Conservation (phyloP, 305 asterid species). For the Caryopteris hybrid region DNA sequence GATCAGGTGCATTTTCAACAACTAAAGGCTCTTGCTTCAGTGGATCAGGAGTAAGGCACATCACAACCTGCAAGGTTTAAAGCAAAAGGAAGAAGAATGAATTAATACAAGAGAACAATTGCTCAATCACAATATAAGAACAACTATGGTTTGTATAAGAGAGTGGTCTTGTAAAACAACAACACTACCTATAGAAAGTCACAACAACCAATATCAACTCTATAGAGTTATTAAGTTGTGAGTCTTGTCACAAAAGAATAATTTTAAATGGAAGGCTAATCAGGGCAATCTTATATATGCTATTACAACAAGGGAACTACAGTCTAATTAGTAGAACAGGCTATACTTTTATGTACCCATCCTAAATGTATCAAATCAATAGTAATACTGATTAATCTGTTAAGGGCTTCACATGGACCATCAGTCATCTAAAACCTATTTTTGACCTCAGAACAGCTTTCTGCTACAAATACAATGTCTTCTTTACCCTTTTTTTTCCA, state of each 20-base stretch:
- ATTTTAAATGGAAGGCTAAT: not conserved
- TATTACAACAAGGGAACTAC: not conserved
- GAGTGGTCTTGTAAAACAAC: not conserved
- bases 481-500: not conserved
- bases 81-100: not conserved
- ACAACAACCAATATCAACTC: not conserved
- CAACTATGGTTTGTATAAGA: not conserved
- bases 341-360: not conserved
- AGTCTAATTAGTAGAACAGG: not conserved
- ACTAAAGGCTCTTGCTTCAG: conserved; percentile 80
- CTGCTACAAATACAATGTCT: not conserved
- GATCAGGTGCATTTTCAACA: conserved; percentile 78
- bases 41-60: conserved; percentile 73
- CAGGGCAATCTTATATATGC: not conserved
- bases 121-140: not conserved
- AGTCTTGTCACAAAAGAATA: not conserved
- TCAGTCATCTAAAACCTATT: not conserved
- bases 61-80: conserved; percentile 54
- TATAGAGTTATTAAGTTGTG: not conserved
- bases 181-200: no score
- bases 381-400: not conserved
- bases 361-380: not conserved
- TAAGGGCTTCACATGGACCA: not conserved
- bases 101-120: conserved; percentile 16
- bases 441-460: not conserved